These are phyloP conservation scores for Handroanthus guayacan DNA, from an alignment of 257 asterid species.

Conservation along the genomic window DNA sequence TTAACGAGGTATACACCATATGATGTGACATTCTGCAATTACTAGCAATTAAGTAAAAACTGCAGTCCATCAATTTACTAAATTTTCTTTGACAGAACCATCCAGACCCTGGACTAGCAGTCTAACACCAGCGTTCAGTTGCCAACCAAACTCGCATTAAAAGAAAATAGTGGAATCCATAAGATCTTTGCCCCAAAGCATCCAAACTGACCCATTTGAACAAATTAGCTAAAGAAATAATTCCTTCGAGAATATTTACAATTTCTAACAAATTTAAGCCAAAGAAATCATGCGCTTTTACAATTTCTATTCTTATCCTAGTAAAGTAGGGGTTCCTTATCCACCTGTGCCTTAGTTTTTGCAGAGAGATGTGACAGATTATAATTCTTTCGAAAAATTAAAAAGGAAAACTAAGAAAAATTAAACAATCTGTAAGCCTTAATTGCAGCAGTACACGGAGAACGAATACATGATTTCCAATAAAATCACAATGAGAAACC, in stretches of 20 bases:
- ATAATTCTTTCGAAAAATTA: not conserved
- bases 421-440: too few species aligned
- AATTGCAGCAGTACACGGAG: not conserved
- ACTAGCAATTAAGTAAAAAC: not conserved
- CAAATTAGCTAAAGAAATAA: not conserved
- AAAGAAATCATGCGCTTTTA: not conserved
- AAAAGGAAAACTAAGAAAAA: not conserved
- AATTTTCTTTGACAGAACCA: not conserved
- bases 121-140: not conserved
- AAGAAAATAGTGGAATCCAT: constrained; percentile 17
- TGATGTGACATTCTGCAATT: not conserved
- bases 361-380: not conserved
- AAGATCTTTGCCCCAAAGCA: not conserved
- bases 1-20: constrained; percentile 1
- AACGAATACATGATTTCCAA: not conserved
- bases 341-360: not conserved
- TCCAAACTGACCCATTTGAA: not conserved
- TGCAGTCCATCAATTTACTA: not conserved
- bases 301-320: not conserved
- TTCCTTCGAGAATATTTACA: not conserved
- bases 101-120: not conserved
- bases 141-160: not conserved
- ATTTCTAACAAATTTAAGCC: not conserved
- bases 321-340: not conserved
- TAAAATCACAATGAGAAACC: not conserved